Base-by-base conservation (phyloP, 176 grass and related monocot genomes). In the Carex kokanica region DNA sequence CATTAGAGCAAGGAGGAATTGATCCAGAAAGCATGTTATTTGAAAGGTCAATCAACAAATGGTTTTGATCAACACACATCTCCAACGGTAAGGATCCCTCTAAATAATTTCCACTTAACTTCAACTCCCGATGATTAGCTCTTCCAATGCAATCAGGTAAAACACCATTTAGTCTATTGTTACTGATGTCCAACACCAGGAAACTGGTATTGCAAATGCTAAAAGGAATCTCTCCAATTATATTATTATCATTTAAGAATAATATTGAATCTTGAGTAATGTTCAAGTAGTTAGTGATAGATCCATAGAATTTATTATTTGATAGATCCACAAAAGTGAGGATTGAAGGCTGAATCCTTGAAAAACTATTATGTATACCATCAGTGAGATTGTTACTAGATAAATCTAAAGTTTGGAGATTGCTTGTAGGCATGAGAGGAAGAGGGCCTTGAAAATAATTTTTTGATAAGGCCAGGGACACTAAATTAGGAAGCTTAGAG, bases 321-420 rank as follows among this genome's bases (percentile, higher is more conserved):
- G 41, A 34, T 3, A 34, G 32, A 34, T 88, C 38, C 32, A 85
- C 0, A 24, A 1, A 84, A 7, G 6, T 0, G 0, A 6, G 15
- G 0, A 53, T 1, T 14, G 2, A 1, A 12, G 4, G 9, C 11
- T 3, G 78, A 71, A 6, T 74, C 56, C 8, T 78, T 78, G 1
- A 89, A 29, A 3, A 78, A 81, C 1, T 23, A 5, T 56, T 66
- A 0, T 75, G 77, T 78, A 92, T 78, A 6, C 71, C 16, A 8
- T 85, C 90, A 31, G 5, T 23, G 14, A 92, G 11, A 5, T 25
- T 3, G 45, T 89, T 89, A 11, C 2, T 14, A 36, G 77, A 86
- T 36, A 85, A 0, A 84, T 89, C 83, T 0, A 89, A 40, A 34
- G 0, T 2, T 0, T 1, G 0, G 16, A 71, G 16, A 4, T 11